These are phyloP conservation scores for Pseudoturritis turrita DNA, from an alignment of 345 rosid species.

Conservation along the genomic window DNA sequence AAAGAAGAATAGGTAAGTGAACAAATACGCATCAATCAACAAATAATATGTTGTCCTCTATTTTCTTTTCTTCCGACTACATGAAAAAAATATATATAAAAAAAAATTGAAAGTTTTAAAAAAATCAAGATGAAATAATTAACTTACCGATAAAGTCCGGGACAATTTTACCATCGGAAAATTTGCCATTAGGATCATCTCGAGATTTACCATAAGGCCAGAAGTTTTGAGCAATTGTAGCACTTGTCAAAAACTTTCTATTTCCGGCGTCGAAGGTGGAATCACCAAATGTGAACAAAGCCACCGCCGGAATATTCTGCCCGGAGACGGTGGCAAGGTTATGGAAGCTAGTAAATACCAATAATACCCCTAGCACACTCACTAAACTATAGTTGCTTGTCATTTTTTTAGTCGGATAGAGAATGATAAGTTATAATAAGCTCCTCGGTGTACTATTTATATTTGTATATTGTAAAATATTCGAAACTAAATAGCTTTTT, in stretches of 20 bases:
- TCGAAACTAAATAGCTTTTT: background rate
- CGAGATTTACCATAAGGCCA: constrained; percentile 33
- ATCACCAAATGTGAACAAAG: constrained; percentile 28
- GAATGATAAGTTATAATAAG: background rate
- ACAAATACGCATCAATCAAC: no score
- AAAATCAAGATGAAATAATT: background rate
- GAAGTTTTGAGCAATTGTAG: background rate
- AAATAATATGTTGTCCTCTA: no score
- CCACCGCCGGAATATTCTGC: constrained; percentile 17
- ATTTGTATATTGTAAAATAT: background rate
- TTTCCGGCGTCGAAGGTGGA: constrained; percentile 31
- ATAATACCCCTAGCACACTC: background rate
- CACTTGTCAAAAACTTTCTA: background rate
- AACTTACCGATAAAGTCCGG: constrained; percentile 32
- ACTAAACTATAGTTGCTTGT: background rate
- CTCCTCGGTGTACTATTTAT: background rate
- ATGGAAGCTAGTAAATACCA: background rate
- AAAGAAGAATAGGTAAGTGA: no score
- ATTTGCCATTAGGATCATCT: constrained; percentile 24
- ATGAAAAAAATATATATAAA: no score
- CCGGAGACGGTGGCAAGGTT: background rate
- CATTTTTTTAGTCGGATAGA: background rate
- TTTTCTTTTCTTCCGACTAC: no score
- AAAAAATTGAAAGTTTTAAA: no score
- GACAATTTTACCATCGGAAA: constrained; percentile 26